Percentiles rank a stretch among this genome's conserved stretches.
phyloP scores from a whole-genome alignment of 805 yeast genomes.

The Metschnikowia santaceciliae region DNA sequence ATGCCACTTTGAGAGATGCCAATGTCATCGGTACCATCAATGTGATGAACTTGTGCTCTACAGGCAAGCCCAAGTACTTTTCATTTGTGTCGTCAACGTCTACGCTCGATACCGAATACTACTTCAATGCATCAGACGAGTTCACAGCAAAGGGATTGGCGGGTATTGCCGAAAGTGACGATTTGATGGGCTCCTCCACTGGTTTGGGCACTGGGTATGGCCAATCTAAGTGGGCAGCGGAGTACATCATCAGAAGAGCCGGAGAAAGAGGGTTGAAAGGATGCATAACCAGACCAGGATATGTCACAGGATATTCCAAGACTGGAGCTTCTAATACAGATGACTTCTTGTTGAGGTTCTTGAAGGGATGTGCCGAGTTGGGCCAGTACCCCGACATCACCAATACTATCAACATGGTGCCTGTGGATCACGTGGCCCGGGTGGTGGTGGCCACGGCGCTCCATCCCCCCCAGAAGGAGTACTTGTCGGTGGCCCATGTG shows the following conservation, averaged over 20 bases:
- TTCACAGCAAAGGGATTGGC: conserved; percentile 56
- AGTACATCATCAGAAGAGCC: conserved; percentile 80
- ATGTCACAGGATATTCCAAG: conserved; percentile 78
- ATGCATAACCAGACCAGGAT: conserved; percentile 91
- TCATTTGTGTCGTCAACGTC: conserved; percentile 96
- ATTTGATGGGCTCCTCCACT: conserved; percentile 69
- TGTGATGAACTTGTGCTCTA: conserved; percentile 69
- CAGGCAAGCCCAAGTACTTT: conserved; percentile 81
- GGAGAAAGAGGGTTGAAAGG: conserved; percentile 87
- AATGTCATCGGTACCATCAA: conserved; percentile 87
- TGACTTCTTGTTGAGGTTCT: conserved; percentile 89
- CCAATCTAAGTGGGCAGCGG: conserved; percentile 97
- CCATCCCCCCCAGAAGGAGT: conserved; percentile 56
- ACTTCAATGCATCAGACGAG: conserved; percentile 70
- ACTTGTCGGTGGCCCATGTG: conserved; percentile 82
- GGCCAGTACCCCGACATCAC: conserved; percentile 81
- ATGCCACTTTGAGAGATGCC: conserved; percentile 83
- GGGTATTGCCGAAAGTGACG: conserved; percentile 83
- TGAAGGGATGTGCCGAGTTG: conserved; percentile 90
- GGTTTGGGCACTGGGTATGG: conserved; percentile 95
- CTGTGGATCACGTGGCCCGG: conserved; percentile 97
- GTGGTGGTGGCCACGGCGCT: conserved; percentile 81
- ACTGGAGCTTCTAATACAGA: conserved; percentile 94
- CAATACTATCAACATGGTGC: conserved; percentile 92
- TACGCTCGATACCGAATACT: conserved; percentile 80